Evolutionary conservation across 768 basidiomycete species (phyloP).

Genomic region (Saitozyma podzolica): DNA sequence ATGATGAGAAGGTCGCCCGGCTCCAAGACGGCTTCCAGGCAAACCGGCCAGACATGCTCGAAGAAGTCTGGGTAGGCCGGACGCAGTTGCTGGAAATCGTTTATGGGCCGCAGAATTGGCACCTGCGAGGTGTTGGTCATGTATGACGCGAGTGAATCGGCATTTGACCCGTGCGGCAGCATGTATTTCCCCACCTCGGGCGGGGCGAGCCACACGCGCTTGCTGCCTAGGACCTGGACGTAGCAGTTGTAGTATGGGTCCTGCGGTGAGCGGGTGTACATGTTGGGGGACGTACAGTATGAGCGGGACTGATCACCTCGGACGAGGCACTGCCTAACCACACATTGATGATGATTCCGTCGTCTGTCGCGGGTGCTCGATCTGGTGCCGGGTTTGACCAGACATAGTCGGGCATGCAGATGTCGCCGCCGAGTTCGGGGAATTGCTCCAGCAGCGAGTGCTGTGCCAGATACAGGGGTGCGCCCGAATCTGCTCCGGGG

Average conservation of each 20-base stretch:
- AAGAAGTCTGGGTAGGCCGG: constrained; percentile 60
- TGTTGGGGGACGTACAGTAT: constrained; percentile 63
- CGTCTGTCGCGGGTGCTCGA: constrained; percentile 60
- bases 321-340: constrained; percentile 57
- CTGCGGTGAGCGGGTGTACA: constrained; percentile 54
- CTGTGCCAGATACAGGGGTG: constrained; percentile 78
- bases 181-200: constrained; percentile 57
- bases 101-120: constrained; percentile 65
- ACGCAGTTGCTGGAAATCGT: constrained; percentile 8
- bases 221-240: constrained; percentile 81
- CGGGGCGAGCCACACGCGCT: constrained; percentile 89
- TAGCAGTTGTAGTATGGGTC: constrained; percentile 94
- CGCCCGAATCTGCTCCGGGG: not conserved
- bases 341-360: constrained; percentile 47
- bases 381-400: constrained; percentile 61
- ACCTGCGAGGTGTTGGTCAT: constrained; percentile 78
- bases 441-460: constrained; percentile 84
- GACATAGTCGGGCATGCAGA: constrained; percentile 83
- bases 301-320: constrained; percentile 81
- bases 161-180: constrained; percentile 56
- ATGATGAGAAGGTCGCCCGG: constrained; percentile 87
- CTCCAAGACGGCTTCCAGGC: constrained; percentile 65
- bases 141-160: constrained; percentile 48
- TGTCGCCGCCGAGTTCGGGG: constrained; percentile 70
- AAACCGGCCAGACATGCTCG: constrained; percentile 61